Conservation (phyloP, 2,329 filamentous ascomycete genomes). For the Xylariomycetidae sp. region DNA sequence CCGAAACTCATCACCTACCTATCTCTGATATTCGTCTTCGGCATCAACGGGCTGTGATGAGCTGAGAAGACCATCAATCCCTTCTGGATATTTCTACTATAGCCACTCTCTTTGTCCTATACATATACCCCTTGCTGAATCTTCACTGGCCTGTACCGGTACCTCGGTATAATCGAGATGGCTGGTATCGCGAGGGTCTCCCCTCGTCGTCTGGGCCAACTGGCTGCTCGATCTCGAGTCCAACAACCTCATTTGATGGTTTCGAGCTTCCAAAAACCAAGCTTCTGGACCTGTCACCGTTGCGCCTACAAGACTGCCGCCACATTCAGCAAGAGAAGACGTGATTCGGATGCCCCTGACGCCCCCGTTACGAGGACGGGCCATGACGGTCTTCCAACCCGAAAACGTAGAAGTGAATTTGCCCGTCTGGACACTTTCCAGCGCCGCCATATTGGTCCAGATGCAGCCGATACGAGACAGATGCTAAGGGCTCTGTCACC, state of each 20-base stretch:
- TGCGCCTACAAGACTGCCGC: constrained; percentile 12
- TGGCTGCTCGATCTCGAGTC: no score
- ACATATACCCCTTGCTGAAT: no score
- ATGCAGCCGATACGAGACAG: constrained; percentile 59
- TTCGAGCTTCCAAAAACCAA: no score
- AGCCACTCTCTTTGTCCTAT: no score
- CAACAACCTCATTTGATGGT: no score
- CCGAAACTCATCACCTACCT: no score
- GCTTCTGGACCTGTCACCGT: constrained; percentile 16
- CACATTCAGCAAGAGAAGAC: constrained; percentile 8
- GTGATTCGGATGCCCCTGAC: constrained; percentile 10
- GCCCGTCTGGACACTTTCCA: constrained; percentile 60
- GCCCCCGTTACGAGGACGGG: constrained; percentile 9
- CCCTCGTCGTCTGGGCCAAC: constrained; percentile 24
- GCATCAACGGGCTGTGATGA: no score
- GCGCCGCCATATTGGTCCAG: constrained; percentile 82
- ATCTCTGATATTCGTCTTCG: no score
- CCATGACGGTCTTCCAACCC: constrained; percentile 16
- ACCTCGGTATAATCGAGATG: no score
- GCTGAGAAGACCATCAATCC: no score
- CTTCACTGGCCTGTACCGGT: no score
- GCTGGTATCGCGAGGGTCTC: constrained; percentile 19
- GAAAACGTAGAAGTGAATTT: constrained; percentile 14
- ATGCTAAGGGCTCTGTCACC: constrained; percentile 82
- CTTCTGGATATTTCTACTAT: no score